A percentile compares a stretch with the other conserved stretches of the same genome.
These are phyloP conservation scores for Dioscorea cayenensis DNA, from an alignment of 116 monocot genomes.

Conservation along the genomic window DNA sequence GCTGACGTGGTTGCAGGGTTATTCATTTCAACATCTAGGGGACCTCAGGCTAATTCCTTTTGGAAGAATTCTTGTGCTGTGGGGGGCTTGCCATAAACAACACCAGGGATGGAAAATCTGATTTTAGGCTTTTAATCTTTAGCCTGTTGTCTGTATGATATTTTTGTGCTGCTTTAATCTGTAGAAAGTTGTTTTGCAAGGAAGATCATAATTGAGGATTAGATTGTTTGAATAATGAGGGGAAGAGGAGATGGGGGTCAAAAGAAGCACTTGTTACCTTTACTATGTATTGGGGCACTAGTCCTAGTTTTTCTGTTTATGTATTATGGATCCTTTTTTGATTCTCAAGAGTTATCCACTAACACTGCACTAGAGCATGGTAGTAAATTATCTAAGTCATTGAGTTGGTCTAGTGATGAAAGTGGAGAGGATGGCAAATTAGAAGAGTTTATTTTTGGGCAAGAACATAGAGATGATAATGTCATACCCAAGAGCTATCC, in stretches of 20 bases:
- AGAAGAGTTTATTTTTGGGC: constrained; percentile 49
- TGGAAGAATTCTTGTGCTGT: neutral
- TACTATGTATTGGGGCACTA: constrained; percentile 32
- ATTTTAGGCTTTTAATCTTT: neutral
- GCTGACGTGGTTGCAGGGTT: too few relatives aligned
- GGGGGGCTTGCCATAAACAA: neutral
- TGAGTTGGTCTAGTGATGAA: constrained; percentile 66
- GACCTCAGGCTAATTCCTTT: neutral
- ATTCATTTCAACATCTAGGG: too few relatives aligned
- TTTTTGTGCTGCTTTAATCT: neutral
- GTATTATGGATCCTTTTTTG: constrained; percentile 61
- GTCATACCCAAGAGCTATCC: constrained; percentile 67
- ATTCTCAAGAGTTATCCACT: constrained; percentile 31
- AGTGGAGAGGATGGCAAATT: constrained; percentile 39
- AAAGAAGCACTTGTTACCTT: constrained; percentile 47
- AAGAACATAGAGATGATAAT: constrained; percentile 40
- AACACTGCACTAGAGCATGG: constrained; percentile 75
- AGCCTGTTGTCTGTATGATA: neutral
- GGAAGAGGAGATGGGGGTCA: constrained; percentile 74
- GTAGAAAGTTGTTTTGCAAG: neutral
- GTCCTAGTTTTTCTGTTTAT: constrained; percentile 55
- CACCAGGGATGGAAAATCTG: neutral
- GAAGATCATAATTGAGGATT: neutral
- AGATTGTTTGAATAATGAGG: constrained; percentile 36
- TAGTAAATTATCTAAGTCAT: constrained; percentile 59